Evolutionary conservation across 2,329 filamentous ascomycete genomes (phyloP).

Genomic region (Sphaerostilbella broomeana): DNA sequence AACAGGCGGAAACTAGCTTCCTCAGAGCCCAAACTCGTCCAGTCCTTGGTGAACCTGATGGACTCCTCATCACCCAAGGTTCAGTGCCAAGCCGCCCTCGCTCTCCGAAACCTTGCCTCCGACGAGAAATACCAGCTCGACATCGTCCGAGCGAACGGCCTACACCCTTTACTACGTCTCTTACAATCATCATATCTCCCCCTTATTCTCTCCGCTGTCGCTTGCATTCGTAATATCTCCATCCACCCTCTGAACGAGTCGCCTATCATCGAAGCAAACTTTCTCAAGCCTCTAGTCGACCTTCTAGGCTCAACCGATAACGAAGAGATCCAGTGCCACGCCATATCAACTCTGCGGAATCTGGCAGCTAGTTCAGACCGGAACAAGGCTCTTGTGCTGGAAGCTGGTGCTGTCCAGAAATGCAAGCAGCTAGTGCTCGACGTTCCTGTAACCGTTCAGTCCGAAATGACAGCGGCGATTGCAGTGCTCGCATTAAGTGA

Average conservation of each 20-base stretch:
- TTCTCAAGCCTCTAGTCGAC: constrained; percentile 88
- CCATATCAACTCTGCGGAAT: constrained; percentile 93
- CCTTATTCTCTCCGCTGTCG: constrained; percentile 91
- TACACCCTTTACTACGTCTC: constrained; percentile 78
- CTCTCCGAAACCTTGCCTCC: constrained; percentile 88
- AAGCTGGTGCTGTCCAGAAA: constrained; percentile 94
- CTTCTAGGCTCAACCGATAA: constrained; percentile 92
- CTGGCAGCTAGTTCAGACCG: constrained; percentile 93
- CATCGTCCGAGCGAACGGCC: constrained; percentile 83
- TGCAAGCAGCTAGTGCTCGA: constrained; percentile 95
- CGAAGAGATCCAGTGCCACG: constrained; percentile 98
- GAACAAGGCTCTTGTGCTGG: constrained; percentile 95
- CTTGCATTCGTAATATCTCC: constrained; percentile 97
- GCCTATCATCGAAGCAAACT: constrained; percentile 95
- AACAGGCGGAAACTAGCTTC: constrained; percentile 89
- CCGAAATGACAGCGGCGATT: constrained; percentile 99
- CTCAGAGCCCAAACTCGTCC: constrained; percentile 83
- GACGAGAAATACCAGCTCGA: constrained; percentile 99
- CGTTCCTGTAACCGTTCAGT: constrained; percentile 90
- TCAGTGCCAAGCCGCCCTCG: constrained; percentile 92
- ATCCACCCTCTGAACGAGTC: constrained; percentile 98
- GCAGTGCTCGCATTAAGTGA: constrained; percentile 93
- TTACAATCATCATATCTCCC: constrained; percentile 94
- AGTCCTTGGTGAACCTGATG: constrained; percentile 93
- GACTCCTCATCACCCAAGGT: constrained; percentile 96